phyloP scores from a whole-genome alignment of 495 filamentous ascomycete species.

The Talaromyces trachyspermus region DNA sequence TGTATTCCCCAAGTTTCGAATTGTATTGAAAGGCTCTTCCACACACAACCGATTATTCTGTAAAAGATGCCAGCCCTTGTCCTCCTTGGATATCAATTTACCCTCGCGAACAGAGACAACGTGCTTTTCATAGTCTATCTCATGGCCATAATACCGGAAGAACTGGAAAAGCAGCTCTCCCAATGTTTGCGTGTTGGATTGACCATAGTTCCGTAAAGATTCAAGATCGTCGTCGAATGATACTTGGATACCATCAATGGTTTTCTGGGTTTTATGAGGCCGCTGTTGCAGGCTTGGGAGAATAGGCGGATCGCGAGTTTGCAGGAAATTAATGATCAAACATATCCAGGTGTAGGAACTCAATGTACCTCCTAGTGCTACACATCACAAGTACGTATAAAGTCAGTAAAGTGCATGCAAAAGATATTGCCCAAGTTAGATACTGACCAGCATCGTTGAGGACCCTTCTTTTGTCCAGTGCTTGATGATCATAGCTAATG shows the following conservation, averaged over 20 bases:
- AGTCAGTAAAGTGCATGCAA: background rate
- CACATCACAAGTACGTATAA: background rate
- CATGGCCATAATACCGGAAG: conserved; percentile 89
- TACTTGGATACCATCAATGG: conserved; percentile 54
- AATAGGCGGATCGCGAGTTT: conserved; percentile 80
- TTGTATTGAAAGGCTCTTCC: conserved; percentile 91
- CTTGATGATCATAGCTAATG: conserved; percentile 91
- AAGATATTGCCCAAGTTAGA: background rate
- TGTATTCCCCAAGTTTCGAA: conserved; percentile 93
- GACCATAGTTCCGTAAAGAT: conserved; percentile 62
- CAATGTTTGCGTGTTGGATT: conserved; percentile 71
- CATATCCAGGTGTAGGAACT: conserved; percentile 99
- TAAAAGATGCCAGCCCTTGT: conserved; percentile 75
- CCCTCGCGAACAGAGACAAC: conserved; percentile 87
- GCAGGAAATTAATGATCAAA: conserved; percentile 93
- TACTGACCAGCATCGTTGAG: conserved; percentile 88
- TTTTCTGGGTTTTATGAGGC: conserved; percentile 52
- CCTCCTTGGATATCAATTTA: conserved; percentile 70
- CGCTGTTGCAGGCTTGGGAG: conserved; percentile 79
- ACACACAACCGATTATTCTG: conserved; percentile 82
- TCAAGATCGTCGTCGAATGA: conserved; percentile 82
- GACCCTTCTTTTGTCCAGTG: conserved; percentile 87
- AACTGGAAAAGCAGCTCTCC: conserved; percentile 86
- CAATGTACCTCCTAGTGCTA: conserved; percentile 85
- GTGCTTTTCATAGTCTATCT: conserved; percentile 77